These are phyloP conservation scores for Typha latifolia DNA, from an alignment of 176 grass and related monocot genomes.

Conservation along the genomic window DNA sequence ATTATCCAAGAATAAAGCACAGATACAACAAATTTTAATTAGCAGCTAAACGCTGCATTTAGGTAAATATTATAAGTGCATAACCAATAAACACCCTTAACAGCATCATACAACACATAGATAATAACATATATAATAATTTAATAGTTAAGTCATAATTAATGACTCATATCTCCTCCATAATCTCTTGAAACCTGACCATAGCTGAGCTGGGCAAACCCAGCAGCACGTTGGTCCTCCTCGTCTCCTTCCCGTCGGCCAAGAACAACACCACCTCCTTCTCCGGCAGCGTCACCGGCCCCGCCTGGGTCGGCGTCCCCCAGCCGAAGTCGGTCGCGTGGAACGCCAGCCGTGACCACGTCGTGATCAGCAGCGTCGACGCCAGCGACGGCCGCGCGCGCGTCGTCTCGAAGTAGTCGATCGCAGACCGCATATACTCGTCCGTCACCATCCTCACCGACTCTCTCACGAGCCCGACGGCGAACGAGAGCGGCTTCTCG, in stretches of 20 bases:
- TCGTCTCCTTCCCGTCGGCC: constrained; percentile 66
- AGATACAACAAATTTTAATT: no score
- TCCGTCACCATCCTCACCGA: constrained; percentile 66
- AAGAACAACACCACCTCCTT: constrained; percentile 94
- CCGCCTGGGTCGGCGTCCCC: constrained; percentile 61
- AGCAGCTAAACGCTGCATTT: no score
- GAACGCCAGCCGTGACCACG: constrained; percentile 79
- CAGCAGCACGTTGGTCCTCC: constrained; percentile 83
- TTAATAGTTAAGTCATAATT: not conserved
- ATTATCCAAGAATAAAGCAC: no score
- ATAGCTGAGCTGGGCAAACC: constrained; percentile 72
- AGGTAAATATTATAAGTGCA: no score
- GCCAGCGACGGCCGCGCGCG: constrained; percentile 61
- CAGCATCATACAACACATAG: not conserved
- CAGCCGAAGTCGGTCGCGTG: constrained; percentile 81
- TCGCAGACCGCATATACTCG: constrained; percentile 83
- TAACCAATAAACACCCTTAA: not conserved
- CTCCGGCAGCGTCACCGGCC: constrained; percentile 80
- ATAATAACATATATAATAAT: not conserved
- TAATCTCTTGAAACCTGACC: constrained; percentile 69
- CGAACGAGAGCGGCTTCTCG: constrained; percentile 30
- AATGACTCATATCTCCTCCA: constrained; percentile 46
- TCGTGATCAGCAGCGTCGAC: constrained; percentile 78
- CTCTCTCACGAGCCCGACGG: constrained; percentile 46
- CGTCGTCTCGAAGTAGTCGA: constrained; percentile 91